Conservation (phyloP, 2,329 filamentous ascomycete genomes). For the Nectriaceae sp. region DNA sequence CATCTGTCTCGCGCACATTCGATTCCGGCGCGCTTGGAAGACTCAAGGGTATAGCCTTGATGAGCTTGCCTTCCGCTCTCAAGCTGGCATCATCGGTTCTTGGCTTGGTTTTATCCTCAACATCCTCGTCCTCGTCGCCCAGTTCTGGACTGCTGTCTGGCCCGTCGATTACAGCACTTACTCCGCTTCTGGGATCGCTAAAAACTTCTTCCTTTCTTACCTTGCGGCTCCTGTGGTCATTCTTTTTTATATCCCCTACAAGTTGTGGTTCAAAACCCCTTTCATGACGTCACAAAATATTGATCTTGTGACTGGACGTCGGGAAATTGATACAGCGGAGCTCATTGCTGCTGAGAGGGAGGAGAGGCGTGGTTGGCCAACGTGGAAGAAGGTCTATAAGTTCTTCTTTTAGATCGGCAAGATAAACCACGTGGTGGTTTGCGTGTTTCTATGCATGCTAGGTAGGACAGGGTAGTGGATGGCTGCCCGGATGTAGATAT, state of each 20-base stretch:
- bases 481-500: too few relatives aligned
- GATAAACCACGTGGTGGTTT: too few relatives aligned
- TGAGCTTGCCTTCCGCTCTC: constrained; percentile 78
- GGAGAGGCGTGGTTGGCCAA: too few relatives aligned
- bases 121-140: constrained; percentile 70
- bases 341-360: too few relatives aligned
- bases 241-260: constrained; percentile 72
- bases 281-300: constrained; percentile 48
- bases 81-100: constrained; percentile 76
- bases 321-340: too few relatives aligned
- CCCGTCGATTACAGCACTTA: constrained; percentile 58
- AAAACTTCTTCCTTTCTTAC: constrained; percentile 72
- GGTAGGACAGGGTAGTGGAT: too few relatives aligned
- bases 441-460: too few relatives aligned
- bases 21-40: constrained; percentile 79
- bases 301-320: not conserved
- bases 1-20: constrained; percentile 88
- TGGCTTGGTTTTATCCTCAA: constrained; percentile 80
- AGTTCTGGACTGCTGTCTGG: constrained; percentile 84
- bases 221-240: constrained; percentile 71
- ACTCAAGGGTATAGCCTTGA: constrained; percentile 65
- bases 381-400: too few relatives aligned
- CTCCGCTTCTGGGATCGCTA: constrained; percentile 47
- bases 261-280: constrained; percentile 59
- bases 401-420: too few relatives aligned